Evolutionary conservation across 1,139 yeast genomes (phyloP).

Genomic region (Suzukiozyma palmioleophila): DNA sequence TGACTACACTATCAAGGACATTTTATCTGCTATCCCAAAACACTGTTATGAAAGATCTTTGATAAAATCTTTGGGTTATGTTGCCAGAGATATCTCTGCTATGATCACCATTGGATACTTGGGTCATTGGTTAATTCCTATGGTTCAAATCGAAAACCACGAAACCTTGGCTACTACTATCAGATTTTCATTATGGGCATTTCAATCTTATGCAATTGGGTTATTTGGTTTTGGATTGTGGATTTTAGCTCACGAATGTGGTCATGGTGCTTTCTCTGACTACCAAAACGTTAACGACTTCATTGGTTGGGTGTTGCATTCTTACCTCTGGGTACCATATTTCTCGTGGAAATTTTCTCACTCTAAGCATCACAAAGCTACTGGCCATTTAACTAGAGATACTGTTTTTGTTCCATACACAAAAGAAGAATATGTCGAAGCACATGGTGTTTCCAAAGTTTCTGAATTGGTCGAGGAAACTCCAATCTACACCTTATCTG

Average conservation of each 20-base stretch:
- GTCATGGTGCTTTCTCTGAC: slow-evolving; percentile 59
- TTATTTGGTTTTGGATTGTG: slow-evolving; percentile 66
- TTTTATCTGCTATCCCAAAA: slow-evolving; percentile 67
- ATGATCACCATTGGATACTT: slow-evolving; percentile 48
- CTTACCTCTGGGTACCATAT: slow-evolving; percentile 55
- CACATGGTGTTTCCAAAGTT: slow-evolving; percentile 23
- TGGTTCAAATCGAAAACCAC: slow-evolving; percentile 19
- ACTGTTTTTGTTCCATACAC: slow-evolving; percentile 59
- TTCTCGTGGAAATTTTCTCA: slow-evolving; percentile 61
- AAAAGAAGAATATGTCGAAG: slow-evolving; percentile 38
- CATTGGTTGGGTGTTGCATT: slow-evolving; percentile 59
- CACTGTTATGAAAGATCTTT: slow-evolving; percentile 70
- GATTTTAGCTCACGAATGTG: slow-evolving; percentile 67
- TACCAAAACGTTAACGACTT: slow-evolving; percentile 52
- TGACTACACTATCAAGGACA: slow-evolving; percentile 68
- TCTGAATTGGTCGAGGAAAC: slow-evolving; percentile 52
- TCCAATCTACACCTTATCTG: slow-evolving; percentile 44
- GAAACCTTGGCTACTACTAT: slow-evolving; percentile 18
- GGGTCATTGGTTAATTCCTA: slow-evolving; percentile 50
- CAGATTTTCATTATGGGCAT: slow-evolving; percentile 37
- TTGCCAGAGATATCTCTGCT: slow-evolving; percentile 57
- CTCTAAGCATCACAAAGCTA: slow-evolving; percentile 61
- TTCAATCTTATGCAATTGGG: slow-evolving; percentile 48
- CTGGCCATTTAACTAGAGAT: slow-evolving; percentile 58
- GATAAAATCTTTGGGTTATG: slow-evolving; percentile 55